Evolutionary conservation across 495 filamentous ascomycete species (phyloP), one percentile per base, ranked within the genome.

Genomic region (Tetracladium setigerum): DNA sequence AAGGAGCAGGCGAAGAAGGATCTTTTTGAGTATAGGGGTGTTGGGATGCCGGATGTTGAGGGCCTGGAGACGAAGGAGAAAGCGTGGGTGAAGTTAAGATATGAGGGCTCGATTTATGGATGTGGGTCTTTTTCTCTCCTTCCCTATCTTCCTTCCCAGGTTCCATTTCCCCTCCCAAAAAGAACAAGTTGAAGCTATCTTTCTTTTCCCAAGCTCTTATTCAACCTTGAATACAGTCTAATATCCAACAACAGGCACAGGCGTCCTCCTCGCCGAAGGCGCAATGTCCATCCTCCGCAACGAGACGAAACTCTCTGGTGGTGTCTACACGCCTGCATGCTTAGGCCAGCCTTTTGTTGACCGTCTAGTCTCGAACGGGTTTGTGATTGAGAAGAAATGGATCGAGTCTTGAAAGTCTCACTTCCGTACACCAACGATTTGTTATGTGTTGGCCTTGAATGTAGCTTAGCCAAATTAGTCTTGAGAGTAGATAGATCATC

Each of bases 251-350:
- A 36, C 42, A 78, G 74, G 88, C 30, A 94, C 87, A 3, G 88
- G 78, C 0, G 31, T 85, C 16, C 66, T 84, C 43, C 42, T 87
- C 18, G 74, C 79, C 1, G 76, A 89, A 61, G 87, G 80, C 5
- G 89, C 86, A 1, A 74, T 81, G 51, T 77, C 81, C 3, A 66
- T 95, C 27, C 68, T 94, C 13, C 67, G 79, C 18, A 76, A 86
- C 27, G 78, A 81, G 40, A 71, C 72, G 52, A 67, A 76, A 15
- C 69, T 86, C 1, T 67, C 73, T 0, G 82, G 86, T 18, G 87
- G 87, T 9, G 67, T 94, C 18, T 79, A 89, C 15, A 95, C 89
- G 1, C 74, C 89, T n/a, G 84, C 87, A n/a, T 85, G 78, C 33
- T 64, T 95, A 32, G 89, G 89, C 0, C 83, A 89, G 62, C 69